These are phyloP conservation scores for Cercospora janseana DNA, from an alignment of 2,329 filamentous ascomycete genomes.

Conservation along the genomic window DNA sequence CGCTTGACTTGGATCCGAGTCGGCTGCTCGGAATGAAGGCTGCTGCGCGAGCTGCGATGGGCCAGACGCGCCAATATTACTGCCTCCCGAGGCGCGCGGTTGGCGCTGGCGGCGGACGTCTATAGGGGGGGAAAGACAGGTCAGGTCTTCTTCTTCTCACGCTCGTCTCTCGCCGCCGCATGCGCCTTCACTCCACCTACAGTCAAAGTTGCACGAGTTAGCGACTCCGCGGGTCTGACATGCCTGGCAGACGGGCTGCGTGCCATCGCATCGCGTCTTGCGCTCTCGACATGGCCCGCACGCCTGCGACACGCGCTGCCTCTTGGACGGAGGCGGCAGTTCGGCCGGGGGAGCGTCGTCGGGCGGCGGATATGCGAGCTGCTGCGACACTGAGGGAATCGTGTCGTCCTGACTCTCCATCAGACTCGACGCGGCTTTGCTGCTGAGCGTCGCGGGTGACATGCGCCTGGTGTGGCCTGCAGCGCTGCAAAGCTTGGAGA, in stretches of 20 bases:
- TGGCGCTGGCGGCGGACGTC: constrained; percentile 24
- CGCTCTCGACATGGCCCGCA: constrained; percentile 29
- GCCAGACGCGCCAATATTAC: constrained; percentile 1
- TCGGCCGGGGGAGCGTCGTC: constrained; percentile 7
- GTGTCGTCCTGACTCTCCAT: constrained; percentile 6
- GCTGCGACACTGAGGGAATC: neutral
- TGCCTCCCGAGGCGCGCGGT: constrained; percentile 11
- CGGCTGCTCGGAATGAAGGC: constrained; percentile 15
- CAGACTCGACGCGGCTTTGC: neutral
- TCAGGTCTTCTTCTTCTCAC: neutral
- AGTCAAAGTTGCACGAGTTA: constrained; percentile 23
- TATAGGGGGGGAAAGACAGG: neutral
- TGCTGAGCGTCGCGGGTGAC: neutral
- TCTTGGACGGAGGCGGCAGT: constrained; percentile 16
- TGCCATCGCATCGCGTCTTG: constrained; percentile 31
- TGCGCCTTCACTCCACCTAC: neutral
- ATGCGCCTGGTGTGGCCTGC: neutral
- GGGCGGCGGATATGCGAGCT: neutral
- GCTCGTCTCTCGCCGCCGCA: neutral
- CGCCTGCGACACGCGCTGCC: constrained; percentile 27
- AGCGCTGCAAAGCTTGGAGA: too few species aligned
- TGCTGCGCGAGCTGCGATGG: constrained; percentile 10
- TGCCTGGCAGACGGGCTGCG: constrained; percentile 25
- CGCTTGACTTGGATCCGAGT: constrained; percentile 18
- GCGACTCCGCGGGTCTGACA: constrained; percentile 27